Conservation (phyloP, 2,329 filamentous ascomycete genomes). For the Colletotrichum abscissum region DNA sequence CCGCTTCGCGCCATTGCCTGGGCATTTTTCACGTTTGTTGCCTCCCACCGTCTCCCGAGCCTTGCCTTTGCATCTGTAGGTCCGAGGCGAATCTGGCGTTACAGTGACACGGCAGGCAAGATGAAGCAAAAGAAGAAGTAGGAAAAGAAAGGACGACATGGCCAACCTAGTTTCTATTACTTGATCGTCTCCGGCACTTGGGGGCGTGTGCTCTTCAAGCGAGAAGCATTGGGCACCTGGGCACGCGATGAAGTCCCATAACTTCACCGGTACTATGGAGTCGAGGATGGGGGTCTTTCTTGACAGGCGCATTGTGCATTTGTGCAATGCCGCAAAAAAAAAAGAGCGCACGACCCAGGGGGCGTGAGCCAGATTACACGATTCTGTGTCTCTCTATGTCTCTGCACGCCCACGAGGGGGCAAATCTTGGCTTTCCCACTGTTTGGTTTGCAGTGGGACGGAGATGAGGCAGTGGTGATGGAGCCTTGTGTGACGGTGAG, state of each 20-base stretch:
- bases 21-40: not conserved
- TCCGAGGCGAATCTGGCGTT: not conserved
- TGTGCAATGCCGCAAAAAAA: too few species aligned
- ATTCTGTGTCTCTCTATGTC: not conserved
- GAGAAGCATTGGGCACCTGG: too few species aligned
- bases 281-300: too few species aligned
- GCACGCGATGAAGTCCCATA: not conserved
- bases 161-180: not conserved
- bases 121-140: not conserved
- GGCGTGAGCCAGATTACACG: not conserved
- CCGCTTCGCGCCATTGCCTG: not conserved
- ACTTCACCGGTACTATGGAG: not conserved
- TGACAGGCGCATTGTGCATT: not conserved
- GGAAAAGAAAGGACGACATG: not conserved
- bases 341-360: not conserved
- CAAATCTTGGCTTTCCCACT: not conserved
- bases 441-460: not conserved
- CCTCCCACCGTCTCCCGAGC: not conserved
- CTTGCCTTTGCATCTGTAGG: not conserved
- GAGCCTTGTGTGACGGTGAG: not conserved
- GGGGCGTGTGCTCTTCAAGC: not conserved
- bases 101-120: not conserved
- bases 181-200: not conserved
- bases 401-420: not conserved
- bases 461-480: not conserved